phyloP scores from a whole-genome alignment of 805 yeast species.

The Kurtzmaniella cleridarum region DNA sequence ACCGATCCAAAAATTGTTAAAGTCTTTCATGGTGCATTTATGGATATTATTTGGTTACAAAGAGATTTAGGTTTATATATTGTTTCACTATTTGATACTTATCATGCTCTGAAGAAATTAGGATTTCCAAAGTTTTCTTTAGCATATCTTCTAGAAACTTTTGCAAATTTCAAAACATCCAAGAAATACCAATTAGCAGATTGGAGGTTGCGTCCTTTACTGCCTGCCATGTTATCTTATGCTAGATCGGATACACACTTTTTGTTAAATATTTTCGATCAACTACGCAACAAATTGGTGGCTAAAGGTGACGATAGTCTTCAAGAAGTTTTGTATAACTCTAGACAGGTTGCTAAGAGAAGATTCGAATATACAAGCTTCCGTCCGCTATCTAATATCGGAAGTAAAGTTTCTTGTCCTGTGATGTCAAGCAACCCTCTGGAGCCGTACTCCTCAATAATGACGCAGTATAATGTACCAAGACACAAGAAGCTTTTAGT shows the following conservation, averaged over 20 bases:
- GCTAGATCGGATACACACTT: conserved; percentile 97
- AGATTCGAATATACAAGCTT: conserved; percentile 77
- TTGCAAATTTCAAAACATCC: conserved; percentile 79
- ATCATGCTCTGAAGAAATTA: conserved; percentile 77
- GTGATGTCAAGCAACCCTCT: conserved; percentile 39
- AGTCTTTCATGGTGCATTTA: conserved; percentile 92
- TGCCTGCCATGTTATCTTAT: conserved; percentile 69
- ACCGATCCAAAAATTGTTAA: conserved; percentile 78
- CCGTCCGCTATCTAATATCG: conserved; percentile 34
- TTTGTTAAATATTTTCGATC: conserved; percentile 72
- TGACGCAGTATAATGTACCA: conserved; percentile 62
- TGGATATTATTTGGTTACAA: conserved; percentile 97
- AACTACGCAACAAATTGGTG: conserved; percentile 58
- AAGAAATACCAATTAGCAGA: conserved; percentile 95
- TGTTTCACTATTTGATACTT: conserved; percentile 89
- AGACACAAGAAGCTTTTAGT: conserved; percentile 48
- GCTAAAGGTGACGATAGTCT: conserved; percentile 21
- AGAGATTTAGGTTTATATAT: conserved; percentile 89
- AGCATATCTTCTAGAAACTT: conserved; percentile 76
- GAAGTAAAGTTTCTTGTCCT: conserved; percentile 41
- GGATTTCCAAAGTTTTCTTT: conserved; percentile 78
- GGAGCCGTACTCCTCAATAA: conserved; percentile 64
- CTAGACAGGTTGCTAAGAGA: conserved; percentile 73
- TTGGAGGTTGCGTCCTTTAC: conserved; percentile 89
- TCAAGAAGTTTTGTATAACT: conserved; percentile 62